A percentile compares a stretch with the other conserved stretches of the same genome.
These are phyloP conservation scores for Hanseniaspora singularis DNA, from an alignment of 805 yeast species.

Conservation along the genomic window DNA sequence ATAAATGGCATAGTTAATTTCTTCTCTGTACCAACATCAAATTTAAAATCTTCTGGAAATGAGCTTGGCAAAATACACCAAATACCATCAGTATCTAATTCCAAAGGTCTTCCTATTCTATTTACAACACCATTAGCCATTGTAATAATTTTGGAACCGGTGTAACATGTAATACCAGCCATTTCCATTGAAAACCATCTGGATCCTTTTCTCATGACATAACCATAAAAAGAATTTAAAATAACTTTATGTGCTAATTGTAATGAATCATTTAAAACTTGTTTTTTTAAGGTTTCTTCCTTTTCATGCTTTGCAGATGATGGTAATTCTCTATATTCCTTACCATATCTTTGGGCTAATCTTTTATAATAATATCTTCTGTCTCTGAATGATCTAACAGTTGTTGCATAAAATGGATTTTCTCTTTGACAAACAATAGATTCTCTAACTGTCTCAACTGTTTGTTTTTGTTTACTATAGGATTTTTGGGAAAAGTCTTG, in stretches of 20 bases:
- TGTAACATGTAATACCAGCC: slow-evolving; percentile 98
- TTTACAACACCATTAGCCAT: slow-evolving; percentile 90
- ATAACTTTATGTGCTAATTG: slow-evolving; percentile 96
- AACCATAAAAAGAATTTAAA: slow-evolving; percentile 91
- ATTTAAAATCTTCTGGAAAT: slow-evolving; percentile 78
- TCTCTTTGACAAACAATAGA: slow-evolving; percentile 95
- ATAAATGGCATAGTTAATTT: slow-evolving; percentile 74
- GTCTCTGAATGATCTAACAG: slow-evolving; percentile 89
- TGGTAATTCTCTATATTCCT: slow-evolving; percentile 29
- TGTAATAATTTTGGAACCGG: slow-evolving; percentile 96
- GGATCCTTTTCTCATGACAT: slow-evolving; percentile 97
- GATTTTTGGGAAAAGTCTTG: slow-evolving; percentile 77
- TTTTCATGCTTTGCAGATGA: slow-evolving; percentile 42
- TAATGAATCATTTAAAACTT: slow-evolving; percentile 82
- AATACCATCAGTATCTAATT: slow-evolving; percentile 96
- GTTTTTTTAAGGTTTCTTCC: slow-evolving; percentile 92
- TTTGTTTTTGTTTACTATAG: slow-evolving; percentile 65
- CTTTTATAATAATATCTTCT: slow-evolving; percentile 89
- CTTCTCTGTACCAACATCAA: slow-evolving; percentile 67
- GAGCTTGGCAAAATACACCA: slow-evolving; percentile 95
- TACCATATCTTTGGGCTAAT: slow-evolving; percentile 31
- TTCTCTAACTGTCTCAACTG: slow-evolving; percentile 77
- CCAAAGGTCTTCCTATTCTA: slow-evolving; percentile 86
- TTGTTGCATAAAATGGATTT: slow-evolving; percentile 90
- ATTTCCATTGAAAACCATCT: slow-evolving; percentile 99